A percentile compares a stretch with the other conserved stretches of the same genome.
Evolutionary conservation across 2,329 filamentous ascomycete genomes (phyloP).

Genomic region (Zasmidium cellare): DNA sequence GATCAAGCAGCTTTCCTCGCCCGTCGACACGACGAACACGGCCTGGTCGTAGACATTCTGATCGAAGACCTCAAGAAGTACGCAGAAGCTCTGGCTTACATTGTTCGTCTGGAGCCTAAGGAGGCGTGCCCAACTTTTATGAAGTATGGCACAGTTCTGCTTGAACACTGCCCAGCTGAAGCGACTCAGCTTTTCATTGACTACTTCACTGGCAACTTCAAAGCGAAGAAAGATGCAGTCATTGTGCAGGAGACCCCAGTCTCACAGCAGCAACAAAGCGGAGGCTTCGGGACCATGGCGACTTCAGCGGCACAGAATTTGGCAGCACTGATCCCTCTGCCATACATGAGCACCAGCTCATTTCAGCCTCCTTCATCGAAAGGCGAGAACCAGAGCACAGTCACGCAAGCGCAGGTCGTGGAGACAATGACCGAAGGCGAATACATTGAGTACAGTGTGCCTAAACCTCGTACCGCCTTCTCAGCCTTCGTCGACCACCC

Average conservation of each 20-base stretch:
- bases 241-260: conserved; percentile 48
- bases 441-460: conserved; percentile 68
- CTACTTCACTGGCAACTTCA: conserved; percentile 87
- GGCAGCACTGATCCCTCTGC: conserved; percentile 77
- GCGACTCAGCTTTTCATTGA: conserved; percentile 88
- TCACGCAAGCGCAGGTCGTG: conserved; percentile 55
- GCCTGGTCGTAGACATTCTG: conserved; percentile 90
- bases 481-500: conserved; percentile 95
- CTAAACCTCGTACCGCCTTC: conserved; percentile 84
- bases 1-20: conserved; percentile 96
- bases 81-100: conserved; percentile 82
- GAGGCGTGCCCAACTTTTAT: conserved; percentile 85
- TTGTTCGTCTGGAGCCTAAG: conserved; percentile 81
- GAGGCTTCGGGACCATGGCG: conserved; percentile 48
- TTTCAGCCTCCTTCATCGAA: conserved; percentile 55
- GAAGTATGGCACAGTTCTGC: conserved; percentile 89
- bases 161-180: conserved; percentile 80
- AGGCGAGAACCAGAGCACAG: conserved; percentile 44
- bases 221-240: conserved; percentile 66
- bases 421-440: conserved; percentile 55
- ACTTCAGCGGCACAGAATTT: conserved; percentile 83
- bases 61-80: conserved; percentile 95
- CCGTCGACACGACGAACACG: conserved; percentile 88
- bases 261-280: conserved; percentile 27
- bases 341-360: conserved; percentile 73